phyloP scores from a whole-genome alignment of 192 early-diverging fungal species.

The Backusella australiensis region DNA sequence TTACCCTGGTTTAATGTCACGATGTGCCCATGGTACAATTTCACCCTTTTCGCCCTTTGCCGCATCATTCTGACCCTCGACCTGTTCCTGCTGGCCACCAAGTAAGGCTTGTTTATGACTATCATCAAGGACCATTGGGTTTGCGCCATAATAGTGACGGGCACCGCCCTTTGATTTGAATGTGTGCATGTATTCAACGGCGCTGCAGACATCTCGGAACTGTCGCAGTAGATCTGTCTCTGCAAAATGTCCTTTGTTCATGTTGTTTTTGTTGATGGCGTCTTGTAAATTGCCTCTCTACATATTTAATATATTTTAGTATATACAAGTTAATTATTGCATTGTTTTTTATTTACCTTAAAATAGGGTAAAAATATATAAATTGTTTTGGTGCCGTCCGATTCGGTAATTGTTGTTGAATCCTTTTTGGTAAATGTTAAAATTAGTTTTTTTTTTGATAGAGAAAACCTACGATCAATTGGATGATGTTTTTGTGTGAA shows the following conservation, averaged over 20 bases:
- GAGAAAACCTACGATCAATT: slow-evolving; percentile 46
- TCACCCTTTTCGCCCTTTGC: slow-evolving; percentile 18
- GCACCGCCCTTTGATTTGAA: slow-evolving; percentile 50
- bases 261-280: slow-evolving; percentile 48
- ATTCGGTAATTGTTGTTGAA: slow-evolving; percentile 49
- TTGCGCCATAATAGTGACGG: slow-evolving; percentile 57
- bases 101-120: slow-evolving; percentile 38
- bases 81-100: not conserved
- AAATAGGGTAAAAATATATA: slow-evolving; percentile 74
- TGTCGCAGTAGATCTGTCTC: slow-evolving; percentile 57
- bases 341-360: slow-evolving; percentile 28
- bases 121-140: slow-evolving; percentile 52
- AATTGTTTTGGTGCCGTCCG: slow-evolving; percentile 49
- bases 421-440: slow-evolving; percentile 40
- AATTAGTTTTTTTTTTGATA: not conserved
- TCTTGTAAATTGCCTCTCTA: slow-evolving; percentile 58
- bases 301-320: not conserved
- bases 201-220: slow-evolving; percentile 58
- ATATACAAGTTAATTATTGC: not conserved
- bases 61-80: not conserved
- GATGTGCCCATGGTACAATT: slow-evolving; percentile 58
- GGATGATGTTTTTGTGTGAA: slow-evolving; percentile 62
- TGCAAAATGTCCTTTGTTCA: slow-evolving; percentile 43
- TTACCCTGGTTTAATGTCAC: slow-evolving; percentile 74
- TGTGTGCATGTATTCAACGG: slow-evolving; percentile 57